Evolutionary conservation across 2,329 filamentous ascomycete genomes (phyloP), one percentile per base, ranked within the genome.

Genomic region (Epichloe glyceriae): DNA sequence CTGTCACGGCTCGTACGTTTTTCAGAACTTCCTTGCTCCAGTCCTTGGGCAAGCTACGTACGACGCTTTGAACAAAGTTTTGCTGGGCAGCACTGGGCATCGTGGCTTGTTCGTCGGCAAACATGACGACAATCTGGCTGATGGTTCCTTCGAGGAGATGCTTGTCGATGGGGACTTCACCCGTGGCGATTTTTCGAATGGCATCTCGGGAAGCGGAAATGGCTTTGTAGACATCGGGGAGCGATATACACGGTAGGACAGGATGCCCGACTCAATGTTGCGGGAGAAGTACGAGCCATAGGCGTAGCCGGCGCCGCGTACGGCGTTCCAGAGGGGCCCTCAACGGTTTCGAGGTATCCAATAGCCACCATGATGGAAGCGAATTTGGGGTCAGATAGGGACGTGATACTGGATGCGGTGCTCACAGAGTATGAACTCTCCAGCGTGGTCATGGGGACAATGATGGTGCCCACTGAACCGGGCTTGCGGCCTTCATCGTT

Each of bases 321-420:
- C 86, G 0, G 88, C 88, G 55, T 85, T 85, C 91, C 93, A 97
- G 34, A 98, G 79, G 0, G 93, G 93, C 0, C 93, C 67, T 98
- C 93, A 17, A 94, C 86, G 1, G 89, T 83, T 62, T 96, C 90
- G 54, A 98, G 83, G 63, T 96, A 97, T 19, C 89, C 83, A 47
- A 89, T 80, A 1, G 91, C 89, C 7, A 98, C 90, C 65, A 95
- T 80, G 48, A 95, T 76, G 2, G 90, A 83, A 0, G 93, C 89
- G 1, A 97, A 74, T 15, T 80, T 77, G 0, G 89, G 83, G 60
- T 96, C 85, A 4, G 78, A 74, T 62, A 85, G 90, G 0, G 84
- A 87, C 22, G 79, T 76, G 15, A 91, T 79, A 5, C 91, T 91
- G 41, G 78, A 78, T 2, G 84, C 76, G 11, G 85, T 85, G 59